Evolutionary conservation across 2,329 filamentous ascomycete genomes (phyloP).

Genomic region (Tricladium varicosporioides): DNA sequence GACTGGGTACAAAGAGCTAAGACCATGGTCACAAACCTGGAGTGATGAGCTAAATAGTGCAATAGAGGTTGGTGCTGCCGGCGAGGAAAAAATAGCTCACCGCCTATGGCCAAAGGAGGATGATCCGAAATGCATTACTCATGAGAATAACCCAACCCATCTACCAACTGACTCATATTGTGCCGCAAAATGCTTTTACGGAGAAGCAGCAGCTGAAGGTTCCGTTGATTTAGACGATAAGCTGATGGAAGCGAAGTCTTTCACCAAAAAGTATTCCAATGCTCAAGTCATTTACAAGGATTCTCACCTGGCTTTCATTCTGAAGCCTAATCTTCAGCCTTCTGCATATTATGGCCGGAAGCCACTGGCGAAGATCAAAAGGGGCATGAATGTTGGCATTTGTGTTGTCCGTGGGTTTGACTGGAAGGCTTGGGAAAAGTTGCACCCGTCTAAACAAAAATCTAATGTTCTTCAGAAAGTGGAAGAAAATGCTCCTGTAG

Average conservation of each 20-base stretch:
- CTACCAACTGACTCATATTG: slow-evolving; percentile 52
- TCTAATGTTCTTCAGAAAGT: slow-evolving; percentile 32
- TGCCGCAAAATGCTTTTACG: slow-evolving; percentile 57
- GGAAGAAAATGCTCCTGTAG: slow-evolving; percentile 23
- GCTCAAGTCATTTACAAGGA: slow-evolving; percentile 89
- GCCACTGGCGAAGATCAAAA: slow-evolving; percentile 76
- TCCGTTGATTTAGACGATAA: slow-evolving; percentile 34
- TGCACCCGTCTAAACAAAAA: slow-evolving; percentile 48
- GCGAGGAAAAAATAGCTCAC: slow-evolving; percentile 88
- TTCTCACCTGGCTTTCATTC: slow-evolving; percentile 71
- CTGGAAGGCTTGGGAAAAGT: slow-evolving; percentile 68
- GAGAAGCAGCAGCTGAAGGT: slow-evolving; percentile 58
- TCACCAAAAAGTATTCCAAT: slow-evolving; percentile 61
- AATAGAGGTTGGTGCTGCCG: slow-evolving; percentile 81
- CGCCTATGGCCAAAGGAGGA: slow-evolving; percentile 67
- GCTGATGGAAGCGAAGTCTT: slow-evolving; percentile 13
- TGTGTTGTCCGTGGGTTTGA: slow-evolving; percentile 90
- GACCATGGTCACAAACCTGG: slow-evolving; percentile 91
- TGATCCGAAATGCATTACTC: slow-evolving; percentile 35
- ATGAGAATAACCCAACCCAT: slow-evolving; percentile 19
- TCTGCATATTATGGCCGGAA: slow-evolving; percentile 81
- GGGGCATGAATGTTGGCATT: slow-evolving; percentile 77
- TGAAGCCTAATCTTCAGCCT: slow-evolving; percentile 82
- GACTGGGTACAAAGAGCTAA: slow-evolving; percentile 81
- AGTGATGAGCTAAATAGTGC: slow-evolving; percentile 86